Conservation (phyloP, 352 stramenopile species). For the Globisporangium iwayamae region DNA sequence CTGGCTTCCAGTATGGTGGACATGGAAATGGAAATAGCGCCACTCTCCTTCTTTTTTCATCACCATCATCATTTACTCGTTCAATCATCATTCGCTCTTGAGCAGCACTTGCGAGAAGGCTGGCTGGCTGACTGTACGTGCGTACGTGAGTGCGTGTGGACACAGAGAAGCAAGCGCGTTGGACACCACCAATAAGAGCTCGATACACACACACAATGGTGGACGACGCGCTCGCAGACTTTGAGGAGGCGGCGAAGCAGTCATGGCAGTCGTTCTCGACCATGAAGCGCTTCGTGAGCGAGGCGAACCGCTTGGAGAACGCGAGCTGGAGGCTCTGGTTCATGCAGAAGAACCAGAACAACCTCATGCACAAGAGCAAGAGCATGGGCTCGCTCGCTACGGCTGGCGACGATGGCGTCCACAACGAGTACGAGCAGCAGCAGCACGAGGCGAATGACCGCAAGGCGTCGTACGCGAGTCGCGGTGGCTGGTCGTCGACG, state of each 20-base stretch:
- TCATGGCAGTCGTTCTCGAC: conserved; percentile 87
- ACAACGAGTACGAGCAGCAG: neutral
- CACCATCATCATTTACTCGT: too few relatives aligned
- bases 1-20: too few relatives aligned
- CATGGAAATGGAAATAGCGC: neutral
- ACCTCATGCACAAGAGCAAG: conserved; percentile 9
- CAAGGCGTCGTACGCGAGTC: neutral
- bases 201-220: conserved; percentile 24
- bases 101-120: neutral
- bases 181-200: neutral
- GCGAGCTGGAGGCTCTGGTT: conserved; percentile 81
- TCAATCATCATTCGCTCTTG: neutral
- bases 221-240: conserved; percentile 39
- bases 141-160: too few relatives aligned
- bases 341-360: conserved; percentile 46
- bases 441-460: neutral
- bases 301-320: conserved; percentile 78
- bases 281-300: conserved; percentile 83
- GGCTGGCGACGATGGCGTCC: neutral
- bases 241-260: conserved; percentile 73
- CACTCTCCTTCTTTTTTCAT: neutral
- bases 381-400: conserved; percentile 11
- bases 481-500: conserved; percentile 7
- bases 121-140: neutral
- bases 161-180: neutral